Evolutionary conservation across 768 basidiomycete genomes (phyloP).

Genomic region (Cystobasidiopsis lactophilus): DNA sequence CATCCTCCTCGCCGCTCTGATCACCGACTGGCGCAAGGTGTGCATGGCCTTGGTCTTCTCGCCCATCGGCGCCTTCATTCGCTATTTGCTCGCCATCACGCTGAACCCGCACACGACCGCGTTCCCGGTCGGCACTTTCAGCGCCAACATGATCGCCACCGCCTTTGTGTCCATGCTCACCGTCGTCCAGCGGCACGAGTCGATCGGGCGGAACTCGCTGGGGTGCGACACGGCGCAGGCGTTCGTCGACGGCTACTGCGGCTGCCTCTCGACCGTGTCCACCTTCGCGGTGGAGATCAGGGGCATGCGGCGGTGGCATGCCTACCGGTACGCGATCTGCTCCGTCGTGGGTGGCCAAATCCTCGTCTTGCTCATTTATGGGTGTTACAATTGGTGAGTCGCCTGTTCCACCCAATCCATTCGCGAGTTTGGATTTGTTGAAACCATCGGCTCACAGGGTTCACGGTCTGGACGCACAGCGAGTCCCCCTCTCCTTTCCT

Average conservation of each 20-base stretch:
- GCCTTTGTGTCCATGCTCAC: constrained; percentile 54
- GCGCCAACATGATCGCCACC: constrained; percentile 56
- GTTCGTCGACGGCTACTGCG: constrained; percentile 76
- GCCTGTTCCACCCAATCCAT: too few species aligned
- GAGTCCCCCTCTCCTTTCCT: too few species aligned
- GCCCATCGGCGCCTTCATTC: constrained; percentile 66
- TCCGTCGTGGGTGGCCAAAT: constrained; percentile 9
- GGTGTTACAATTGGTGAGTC: background rate
- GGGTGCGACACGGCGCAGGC: constrained; percentile 55
- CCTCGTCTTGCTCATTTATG: constrained; percentile 6
- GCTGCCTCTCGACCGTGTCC: constrained; percentile 60
- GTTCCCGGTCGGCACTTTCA: constrained; percentile 58
- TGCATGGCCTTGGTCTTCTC: constrained; percentile 74
- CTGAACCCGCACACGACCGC: constrained; percentile 44
- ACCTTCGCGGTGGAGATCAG: constrained; percentile 69
- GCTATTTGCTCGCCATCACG: constrained; percentile 49
- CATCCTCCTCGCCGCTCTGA: constrained; percentile 47
- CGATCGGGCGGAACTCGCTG: constrained; percentile 2
- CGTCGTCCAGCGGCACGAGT: constrained; percentile 38
- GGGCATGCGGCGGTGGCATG: constrained; percentile 28
- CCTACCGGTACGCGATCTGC: constrained; percentile 4
- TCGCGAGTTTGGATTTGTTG: too few species aligned
- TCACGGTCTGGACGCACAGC: too few species aligned
- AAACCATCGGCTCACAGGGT: too few species aligned
- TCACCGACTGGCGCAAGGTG: constrained; percentile 46